A percentile compares a stretch with the other conserved stretches of the same genome.
Conservation (phyloP, 2,329 filamentous ascomycete genomes). For the Escovopsis weberi region DNA sequence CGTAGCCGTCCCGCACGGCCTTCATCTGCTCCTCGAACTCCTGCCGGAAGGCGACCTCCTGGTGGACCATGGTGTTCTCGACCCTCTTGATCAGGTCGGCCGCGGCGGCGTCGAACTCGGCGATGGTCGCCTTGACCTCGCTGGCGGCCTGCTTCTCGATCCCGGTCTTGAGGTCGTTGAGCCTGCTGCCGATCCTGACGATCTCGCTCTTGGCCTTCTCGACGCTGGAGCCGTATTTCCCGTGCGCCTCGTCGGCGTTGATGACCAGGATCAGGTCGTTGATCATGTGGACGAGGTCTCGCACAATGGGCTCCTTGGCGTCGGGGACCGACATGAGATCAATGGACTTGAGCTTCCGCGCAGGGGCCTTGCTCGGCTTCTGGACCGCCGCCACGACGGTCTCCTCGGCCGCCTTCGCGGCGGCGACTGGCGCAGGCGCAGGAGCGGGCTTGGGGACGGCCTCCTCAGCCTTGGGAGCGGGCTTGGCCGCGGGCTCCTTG, state of each 20-base stretch:
- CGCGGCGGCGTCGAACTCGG: constrained; percentile 75
- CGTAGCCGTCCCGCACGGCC: constrained; percentile 62
- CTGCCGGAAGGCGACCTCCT: constrained; percentile 70
- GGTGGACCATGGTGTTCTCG: constrained; percentile 64
- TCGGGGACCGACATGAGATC: constrained; percentile 63
- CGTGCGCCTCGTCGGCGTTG: constrained; percentile 68
- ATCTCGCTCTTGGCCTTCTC: constrained; percentile 77
- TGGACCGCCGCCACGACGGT: constrained; percentile 5
- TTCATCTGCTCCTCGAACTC: constrained; percentile 82
- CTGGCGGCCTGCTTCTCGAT: constrained; percentile 58
- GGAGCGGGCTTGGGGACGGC: background rate
- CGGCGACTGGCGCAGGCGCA: constrained; percentile 4
- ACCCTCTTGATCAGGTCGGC: constrained; percentile 80
- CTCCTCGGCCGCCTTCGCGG: constrained; percentile 19
- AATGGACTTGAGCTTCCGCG: constrained; percentile 44
- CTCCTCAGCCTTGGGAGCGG: constrained; percentile 15
- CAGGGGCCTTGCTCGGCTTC: constrained; percentile 6
- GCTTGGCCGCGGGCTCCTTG: constrained; percentile 14
- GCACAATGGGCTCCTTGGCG: constrained; percentile 73
- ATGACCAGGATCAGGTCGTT: constrained; percentile 92
- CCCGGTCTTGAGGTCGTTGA: constrained; percentile 56
- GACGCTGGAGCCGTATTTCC: constrained; percentile 65
- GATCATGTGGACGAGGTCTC: constrained; percentile 86
- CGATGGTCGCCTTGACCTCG: constrained; percentile 55
- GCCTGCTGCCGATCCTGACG: constrained; percentile 61